Evolutionary conservation across 2,329 filamentous ascomycete species (phyloP), one percentile per base, ranked within the genome.

Genomic region (Falciphora oryzae): DNA sequence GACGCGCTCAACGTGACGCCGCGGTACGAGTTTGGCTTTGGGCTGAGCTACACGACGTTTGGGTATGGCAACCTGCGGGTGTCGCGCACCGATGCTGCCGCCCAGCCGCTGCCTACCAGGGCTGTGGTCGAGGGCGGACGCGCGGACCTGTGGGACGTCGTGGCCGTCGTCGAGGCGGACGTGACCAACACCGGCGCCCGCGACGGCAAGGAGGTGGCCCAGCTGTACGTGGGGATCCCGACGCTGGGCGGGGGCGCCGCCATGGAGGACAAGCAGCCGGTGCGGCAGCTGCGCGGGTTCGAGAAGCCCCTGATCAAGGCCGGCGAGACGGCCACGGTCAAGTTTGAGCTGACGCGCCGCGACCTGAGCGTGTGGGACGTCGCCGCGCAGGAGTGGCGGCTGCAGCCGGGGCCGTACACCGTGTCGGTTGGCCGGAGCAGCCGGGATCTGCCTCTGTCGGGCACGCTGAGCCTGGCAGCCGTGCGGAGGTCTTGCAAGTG

Each of bases 31-130:
- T 94, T 93, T 69, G 91, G 91, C 7, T 90, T 83, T 69, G 91
- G 91, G 65, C 79, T 94, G 8, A 89, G 86, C 0, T 94, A 93
- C 80, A 91, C 90, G 1, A 90, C 82, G 1, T 92, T 93, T 72
- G 75, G 83, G 63, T 91, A 90, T 76, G 85, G 87, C 2, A 77
- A 88, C 70, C 76, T 93, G 28, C 74, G 79, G 28, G 77, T 90
- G 53, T 69, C 88, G 0, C 84, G 84, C 0, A 78, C 75, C 2
- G 88, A 87, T 65, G 74, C 80, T 70, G 89, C 87, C 0, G 77
- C 77, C 56, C 76, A 84, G 1, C 88, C 88, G 0, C 87, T 32
- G 27, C 62, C 53, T 31, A 32, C 63, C 1, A 64, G 66, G 22
- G 27, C 58, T 0, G 50, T 70, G 7, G 57, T 65, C 13, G 63